Evolutionary conservation across 257 asterid species (phyloP).

Genomic region (Salvia rosmarinus): DNA sequence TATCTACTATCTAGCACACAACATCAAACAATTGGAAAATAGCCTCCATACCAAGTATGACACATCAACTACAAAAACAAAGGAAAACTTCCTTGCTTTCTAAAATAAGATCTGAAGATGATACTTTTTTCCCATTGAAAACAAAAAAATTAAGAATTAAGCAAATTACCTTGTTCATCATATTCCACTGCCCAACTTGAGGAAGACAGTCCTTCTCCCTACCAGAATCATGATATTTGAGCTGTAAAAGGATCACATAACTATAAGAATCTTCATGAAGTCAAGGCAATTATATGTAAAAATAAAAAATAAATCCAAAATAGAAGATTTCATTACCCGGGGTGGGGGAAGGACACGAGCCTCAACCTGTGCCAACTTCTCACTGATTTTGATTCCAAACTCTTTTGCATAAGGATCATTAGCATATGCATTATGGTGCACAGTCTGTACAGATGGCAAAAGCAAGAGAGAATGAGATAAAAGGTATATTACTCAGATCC

Average conservation of each 20-base stretch:
- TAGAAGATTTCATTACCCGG: slow-evolving; percentile 52
- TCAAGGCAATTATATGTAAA: background rate
- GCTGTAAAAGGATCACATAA: slow-evolving; percentile 49
- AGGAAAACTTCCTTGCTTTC: background rate
- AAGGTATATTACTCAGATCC: background rate
- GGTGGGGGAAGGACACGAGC: slow-evolving; percentile 97
- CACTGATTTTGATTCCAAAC: slow-evolving; percentile 95
- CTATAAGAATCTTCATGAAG: slow-evolving; percentile 11
- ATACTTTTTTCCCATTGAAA: background rate
- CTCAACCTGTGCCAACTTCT: slow-evolving; percentile 85
- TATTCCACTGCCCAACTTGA: slow-evolving; percentile 96
- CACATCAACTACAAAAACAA: background rate
- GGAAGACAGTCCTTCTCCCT: slow-evolving; percentile 92
- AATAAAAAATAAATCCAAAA: background rate
- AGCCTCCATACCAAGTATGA: background rate
- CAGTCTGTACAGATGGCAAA: slow-evolving; percentile 57
- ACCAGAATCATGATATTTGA: slow-evolving; percentile 92
- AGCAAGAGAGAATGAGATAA: background rate
- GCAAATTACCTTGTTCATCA: slow-evolving; percentile 88
- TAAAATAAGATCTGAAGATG: background rate
- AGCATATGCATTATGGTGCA: slow-evolving; percentile 79
- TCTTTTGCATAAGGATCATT: slow-evolving; percentile 83
- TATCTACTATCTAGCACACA: background rate
- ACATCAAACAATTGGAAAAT: background rate
- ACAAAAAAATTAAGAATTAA: background rate